Base-by-base conservation (phyloP, 2,329 filamentous ascomycete genomes). In the Penicillium sp. region DNA sequence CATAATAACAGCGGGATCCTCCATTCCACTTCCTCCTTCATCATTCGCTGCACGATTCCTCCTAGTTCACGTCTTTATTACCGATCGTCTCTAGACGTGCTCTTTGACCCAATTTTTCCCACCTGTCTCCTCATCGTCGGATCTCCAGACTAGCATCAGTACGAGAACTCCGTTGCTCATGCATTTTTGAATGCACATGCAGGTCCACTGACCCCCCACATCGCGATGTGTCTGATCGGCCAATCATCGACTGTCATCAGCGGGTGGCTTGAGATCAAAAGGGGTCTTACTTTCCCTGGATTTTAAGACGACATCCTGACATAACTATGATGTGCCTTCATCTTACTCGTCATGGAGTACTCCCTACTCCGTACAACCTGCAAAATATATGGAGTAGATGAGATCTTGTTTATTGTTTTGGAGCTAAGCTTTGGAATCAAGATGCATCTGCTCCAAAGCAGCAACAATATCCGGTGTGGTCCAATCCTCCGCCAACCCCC, bases 401-500 rank as follows among this genome's bases (percentile, higher is more conserved):
- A 27, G 5, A 27, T 27, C 24, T 6, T 27, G 24, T 27, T 27
- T 27, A 8, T 5, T 5, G 24, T 27, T 27, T 27, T 5, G 24
- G 5, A 4, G 14, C 45, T 32, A 58, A 36, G 67, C 61, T 50
- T 53, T 58, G 14, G 67, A 69, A 49, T 79, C 74, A 24, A 64
- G 50, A 45, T 59, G 68, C 67, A 79, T 70, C 61, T 63, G 59
- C 59, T 58, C 64, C 50, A 83, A 55, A 41, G 73, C 74, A 13
- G 53, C 56, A n/a, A 84, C 57, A 7, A 81, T 70, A 34, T 71
- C 61, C 9, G 71, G 65, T 21, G 61, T 75, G 11, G 58, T 65
- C 76, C 74, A 80, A 0, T 67, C 72, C 43, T 73, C 70, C 40
- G 71, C 50, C 51, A 87, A 61, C 0, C 71, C 80, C 48, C 69